A percentile compares a stretch with the other conserved stretches of the same genome.
Evolutionary conservation across 2,329 filamentous ascomycete genomes (phyloP).

Genomic region (Malbranchea zuffiana): DNA sequence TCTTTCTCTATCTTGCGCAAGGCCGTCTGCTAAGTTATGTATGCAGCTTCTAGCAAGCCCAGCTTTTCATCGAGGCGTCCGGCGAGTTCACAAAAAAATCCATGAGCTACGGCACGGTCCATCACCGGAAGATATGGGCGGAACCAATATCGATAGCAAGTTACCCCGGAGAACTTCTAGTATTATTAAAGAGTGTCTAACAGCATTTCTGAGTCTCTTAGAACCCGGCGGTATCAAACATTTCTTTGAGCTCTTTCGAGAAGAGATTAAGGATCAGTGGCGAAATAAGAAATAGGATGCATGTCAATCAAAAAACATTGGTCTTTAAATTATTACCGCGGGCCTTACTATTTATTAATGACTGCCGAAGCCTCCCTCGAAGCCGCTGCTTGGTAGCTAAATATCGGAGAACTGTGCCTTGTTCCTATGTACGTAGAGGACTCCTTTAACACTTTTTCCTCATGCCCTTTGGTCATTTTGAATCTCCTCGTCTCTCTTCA

Average conservation of each 20-base stretch:
- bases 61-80: slow-evolving; percentile 35
- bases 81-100: slow-evolving; percentile 32
- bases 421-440: no score
- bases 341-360: no score
- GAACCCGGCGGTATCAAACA: slow-evolving; percentile 17
- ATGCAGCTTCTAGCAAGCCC: slow-evolving; percentile 34
- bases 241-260: slow-evolving; percentile 22
- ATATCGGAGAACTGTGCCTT: no score
- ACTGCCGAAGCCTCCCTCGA: no score
- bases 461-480: no score
- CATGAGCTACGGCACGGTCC: slow-evolving; percentile 33
- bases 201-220: no score
- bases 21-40: slow-evolving; percentile 7
- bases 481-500: no score
- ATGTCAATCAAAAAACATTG: no score
- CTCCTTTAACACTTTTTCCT: no score
- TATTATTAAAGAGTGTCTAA: background rate
- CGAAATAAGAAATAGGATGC: no score
- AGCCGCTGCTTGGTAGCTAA: no score
- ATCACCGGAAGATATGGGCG: slow-evolving; percentile 34
- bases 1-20: slow-evolving; percentile 3
- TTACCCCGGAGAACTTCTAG: slow-evolving; percentile 12
- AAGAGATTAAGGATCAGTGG: slow-evolving; percentile 23
- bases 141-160: slow-evolving; percentile 30
- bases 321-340: no score